Conservation (phyloP, 2,329 filamentous ascomycete species). For the Corynespora cassiicola region DNA sequence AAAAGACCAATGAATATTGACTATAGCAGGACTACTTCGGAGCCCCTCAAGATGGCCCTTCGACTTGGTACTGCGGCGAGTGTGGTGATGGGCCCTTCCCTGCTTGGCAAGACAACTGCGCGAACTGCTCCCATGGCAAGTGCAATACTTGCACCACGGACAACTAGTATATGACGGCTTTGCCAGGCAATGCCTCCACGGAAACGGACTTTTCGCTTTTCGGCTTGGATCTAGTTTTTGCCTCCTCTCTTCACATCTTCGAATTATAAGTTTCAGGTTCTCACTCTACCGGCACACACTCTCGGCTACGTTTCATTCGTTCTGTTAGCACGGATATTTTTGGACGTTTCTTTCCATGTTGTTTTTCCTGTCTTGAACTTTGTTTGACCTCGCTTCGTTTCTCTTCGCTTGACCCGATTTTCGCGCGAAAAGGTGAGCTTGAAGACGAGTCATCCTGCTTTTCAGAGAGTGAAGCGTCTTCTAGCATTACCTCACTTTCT, state of each 20-base stretch:
- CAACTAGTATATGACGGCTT: neutral
- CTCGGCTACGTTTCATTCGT: neutral
- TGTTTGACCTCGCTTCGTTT: too few relatives aligned
- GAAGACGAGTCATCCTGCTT: conserved; percentile 2
- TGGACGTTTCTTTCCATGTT: neutral
- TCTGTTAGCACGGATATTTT: neutral
- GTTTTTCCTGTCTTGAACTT: neutral
- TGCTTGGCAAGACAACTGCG: conserved; percentile 11
- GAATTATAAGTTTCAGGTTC: too few relatives aligned
- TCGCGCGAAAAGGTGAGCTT: neutral
- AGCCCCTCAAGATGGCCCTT: conserved; percentile 12
- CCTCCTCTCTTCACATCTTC: too few relatives aligned
- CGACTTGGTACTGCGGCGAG: conserved; percentile 20
- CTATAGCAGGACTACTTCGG: neutral
- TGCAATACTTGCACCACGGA: conserved; percentile 8
- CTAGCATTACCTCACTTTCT: neutral
- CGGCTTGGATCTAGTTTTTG: too few relatives aligned
- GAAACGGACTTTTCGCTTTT: too few relatives aligned
- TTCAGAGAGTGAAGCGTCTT: conserved; percentile 8
- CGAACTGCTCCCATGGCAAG: conserved; percentile 12
- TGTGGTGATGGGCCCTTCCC: conserved; percentile 22
- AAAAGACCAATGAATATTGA: too few relatives aligned
- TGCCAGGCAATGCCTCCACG: neutral
- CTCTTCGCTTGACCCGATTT: too few relatives aligned
- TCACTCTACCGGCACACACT: neutral